phyloP scores from a whole-genome alignment of 345 rosid species.

The Stellera chamaejasme region DNA sequence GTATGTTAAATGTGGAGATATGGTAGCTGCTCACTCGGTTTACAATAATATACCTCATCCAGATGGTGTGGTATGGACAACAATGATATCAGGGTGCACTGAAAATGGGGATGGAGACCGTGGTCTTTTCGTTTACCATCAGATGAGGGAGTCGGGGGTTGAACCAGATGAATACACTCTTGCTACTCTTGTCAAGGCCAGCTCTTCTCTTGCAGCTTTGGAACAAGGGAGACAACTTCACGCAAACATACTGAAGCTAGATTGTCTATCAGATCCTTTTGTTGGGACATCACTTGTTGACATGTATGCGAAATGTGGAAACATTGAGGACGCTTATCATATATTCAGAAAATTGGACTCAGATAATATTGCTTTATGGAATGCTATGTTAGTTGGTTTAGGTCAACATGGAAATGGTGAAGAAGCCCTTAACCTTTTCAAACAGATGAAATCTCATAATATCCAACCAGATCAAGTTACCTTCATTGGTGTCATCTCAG shows the following conservation, averaged over 20 bases:
- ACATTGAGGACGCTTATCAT: slow-evolving; percentile 41
- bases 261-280: slow-evolving; percentile 33
- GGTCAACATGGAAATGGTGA: slow-evolving; percentile 51
- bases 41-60: slow-evolving; percentile 34
- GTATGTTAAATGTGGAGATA: slow-evolving; percentile 56
- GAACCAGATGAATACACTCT: slow-evolving; percentile 54
- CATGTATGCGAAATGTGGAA: slow-evolving; percentile 72
- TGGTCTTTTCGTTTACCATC: slow-evolving; percentile 41
- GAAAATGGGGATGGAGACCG: slow-evolving; percentile 52
- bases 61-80: slow-evolving; percentile 67
- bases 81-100: slow-evolving; percentile 57
- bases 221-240: slow-evolving; percentile 66
- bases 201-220: slow-evolving; percentile 46
- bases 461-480: slow-evolving; percentile 40
- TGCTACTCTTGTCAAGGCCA: slow-evolving; percentile 52
- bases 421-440: slow-evolving; percentile 41
- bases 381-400: slow-evolving; percentile 47
- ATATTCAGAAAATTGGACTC: slow-evolving; percentile 33
- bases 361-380: slow-evolving; percentile 34
- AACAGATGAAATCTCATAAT: slow-evolving; percentile 27
- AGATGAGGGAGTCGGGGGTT: slow-evolving; percentile 49
- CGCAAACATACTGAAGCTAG: slow-evolving; percentile 45
- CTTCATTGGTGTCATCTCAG: slow-evolving; percentile 43
- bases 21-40: slow-evolving; percentile 34
- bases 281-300: slow-evolving; percentile 52